Percentiles rank a stretch among this genome's conserved stretches.
Evolutionary conservation across 768 basidiomycete genomes (phyloP).

Genomic region (Russula brevipes): DNA sequence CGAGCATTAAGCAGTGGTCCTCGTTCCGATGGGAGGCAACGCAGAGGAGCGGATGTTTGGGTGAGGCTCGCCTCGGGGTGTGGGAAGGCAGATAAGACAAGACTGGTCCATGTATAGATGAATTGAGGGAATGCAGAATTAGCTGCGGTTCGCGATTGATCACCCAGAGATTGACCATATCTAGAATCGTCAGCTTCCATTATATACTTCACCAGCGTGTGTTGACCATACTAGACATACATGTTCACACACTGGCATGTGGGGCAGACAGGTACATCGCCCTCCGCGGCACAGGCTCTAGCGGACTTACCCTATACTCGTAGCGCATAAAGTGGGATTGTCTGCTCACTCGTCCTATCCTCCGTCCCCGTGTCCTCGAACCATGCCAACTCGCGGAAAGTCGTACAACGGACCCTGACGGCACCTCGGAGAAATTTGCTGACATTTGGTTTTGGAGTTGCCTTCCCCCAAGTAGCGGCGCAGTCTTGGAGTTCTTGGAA

Average conservation of each 20-base stretch:
- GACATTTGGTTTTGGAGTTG: background rate
- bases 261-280: background rate
- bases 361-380: background rate
- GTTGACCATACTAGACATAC: background rate
- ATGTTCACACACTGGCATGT: background rate
- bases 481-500: constrained; percentile 5
- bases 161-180: no score
- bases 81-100: background rate
- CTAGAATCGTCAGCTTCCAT: background rate
- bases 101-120: background rate
- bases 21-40: background rate
- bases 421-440: background rate
- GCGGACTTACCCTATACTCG: background rate
- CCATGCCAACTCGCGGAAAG: background rate
- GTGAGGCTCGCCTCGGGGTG: background rate
- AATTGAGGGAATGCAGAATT: background rate
- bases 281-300: background rate
- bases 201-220: background rate
- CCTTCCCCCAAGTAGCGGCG: background rate
- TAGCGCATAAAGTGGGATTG: background rate
- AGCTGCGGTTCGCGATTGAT: background rate
- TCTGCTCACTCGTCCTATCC: background rate
- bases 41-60: background rate
- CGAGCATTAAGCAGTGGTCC: background rate
- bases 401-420: background rate